Conservation (phyloP, 306 rosid species). For the Vicia faba region DNA sequence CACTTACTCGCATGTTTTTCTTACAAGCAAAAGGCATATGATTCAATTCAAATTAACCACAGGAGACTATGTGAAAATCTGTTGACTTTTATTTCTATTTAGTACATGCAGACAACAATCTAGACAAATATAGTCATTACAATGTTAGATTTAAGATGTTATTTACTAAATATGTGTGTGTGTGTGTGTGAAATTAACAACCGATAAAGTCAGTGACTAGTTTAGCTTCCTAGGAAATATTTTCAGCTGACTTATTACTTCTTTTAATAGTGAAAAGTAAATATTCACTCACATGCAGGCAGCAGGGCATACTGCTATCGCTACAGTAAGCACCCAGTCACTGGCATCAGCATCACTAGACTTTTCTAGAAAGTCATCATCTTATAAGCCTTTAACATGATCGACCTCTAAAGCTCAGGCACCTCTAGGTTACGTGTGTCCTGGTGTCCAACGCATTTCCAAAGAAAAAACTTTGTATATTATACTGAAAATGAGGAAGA, state of each 20-base stretch:
- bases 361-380: no score
- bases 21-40: constrained; percentile 32
- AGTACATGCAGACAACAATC: constrained; percentile 26
- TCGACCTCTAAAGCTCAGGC: no score
- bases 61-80: constrained; percentile 12
- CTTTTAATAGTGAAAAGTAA: neutral
- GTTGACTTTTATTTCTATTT: constrained; percentile 13
- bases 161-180: no score
- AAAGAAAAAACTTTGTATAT: no score
- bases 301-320: no score
- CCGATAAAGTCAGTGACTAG: neutral
- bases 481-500: no score
- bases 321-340: neutral
- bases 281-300: neutral
- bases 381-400: no score
- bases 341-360: neutral
- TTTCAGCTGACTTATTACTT: constrained; percentile 1
- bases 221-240: neutral
- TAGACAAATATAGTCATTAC: neutral
- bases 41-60: neutral
- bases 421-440: no score
- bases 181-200: neutral
- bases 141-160: no score
- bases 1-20: constrained; percentile 18
- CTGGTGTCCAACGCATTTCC: no score